phyloP scores from a whole-genome alignment of 306 rosid species.

The Casuarina glauca region DNA sequence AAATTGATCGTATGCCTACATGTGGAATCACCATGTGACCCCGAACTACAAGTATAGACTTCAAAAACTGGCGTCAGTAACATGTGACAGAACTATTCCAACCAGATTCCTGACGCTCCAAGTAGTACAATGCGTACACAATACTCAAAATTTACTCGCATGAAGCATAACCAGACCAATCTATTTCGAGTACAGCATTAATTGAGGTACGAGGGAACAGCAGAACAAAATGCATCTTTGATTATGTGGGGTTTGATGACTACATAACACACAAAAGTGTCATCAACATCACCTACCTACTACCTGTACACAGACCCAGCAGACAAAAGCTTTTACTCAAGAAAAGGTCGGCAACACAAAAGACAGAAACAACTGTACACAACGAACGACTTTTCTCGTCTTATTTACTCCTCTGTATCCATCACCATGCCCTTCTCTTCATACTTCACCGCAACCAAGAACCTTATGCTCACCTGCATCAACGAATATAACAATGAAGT shows the following conservation, averaged over 20 bases:
- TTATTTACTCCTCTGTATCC: conserved; percentile 47
- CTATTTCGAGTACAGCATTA: too few species aligned
- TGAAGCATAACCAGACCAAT: too few species aligned
- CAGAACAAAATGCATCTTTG: too few species aligned
- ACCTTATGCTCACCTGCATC: conserved; percentile 66
- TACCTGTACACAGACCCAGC: not conserved
- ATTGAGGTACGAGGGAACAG: too few species aligned
- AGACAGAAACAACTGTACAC: not conserved
- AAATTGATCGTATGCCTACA: too few species aligned
- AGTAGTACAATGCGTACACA: too few species aligned
- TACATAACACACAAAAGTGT: conserved; percentile 3
- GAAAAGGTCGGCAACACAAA: not conserved
- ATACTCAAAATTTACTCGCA: too few species aligned
- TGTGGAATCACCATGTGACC: too few species aligned
- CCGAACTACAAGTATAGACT: too few species aligned
- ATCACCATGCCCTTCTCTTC: conserved; percentile 56
- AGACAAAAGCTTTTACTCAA: not conserved
- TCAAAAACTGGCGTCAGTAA: too few species aligned
- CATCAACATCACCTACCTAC: conserved; percentile 1
- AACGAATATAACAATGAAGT: not conserved
- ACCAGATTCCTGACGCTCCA: too few species aligned
- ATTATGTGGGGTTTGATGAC: not conserved
- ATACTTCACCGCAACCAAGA: conserved; percentile 70
- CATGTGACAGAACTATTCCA: too few species aligned
- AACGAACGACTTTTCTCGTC: not conserved